These are phyloP conservation scores for Sporothrix brunneoviolacea DNA, from an alignment of 2,329 filamentous ascomycete genomes.

Conservation along the genomic window DNA sequence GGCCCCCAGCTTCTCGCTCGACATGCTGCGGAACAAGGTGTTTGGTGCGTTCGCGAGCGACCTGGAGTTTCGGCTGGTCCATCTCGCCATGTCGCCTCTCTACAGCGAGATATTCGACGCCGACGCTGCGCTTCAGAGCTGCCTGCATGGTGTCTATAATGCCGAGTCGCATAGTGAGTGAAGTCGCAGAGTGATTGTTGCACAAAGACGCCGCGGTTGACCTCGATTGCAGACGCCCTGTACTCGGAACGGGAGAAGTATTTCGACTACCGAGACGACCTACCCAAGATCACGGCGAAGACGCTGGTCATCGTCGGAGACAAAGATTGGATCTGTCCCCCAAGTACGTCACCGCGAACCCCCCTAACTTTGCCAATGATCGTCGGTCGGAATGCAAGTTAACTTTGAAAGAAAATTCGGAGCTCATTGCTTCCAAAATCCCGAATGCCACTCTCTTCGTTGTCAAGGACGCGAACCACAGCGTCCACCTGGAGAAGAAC, in stretches of 20 bases:
- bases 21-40: conserved; percentile 33
- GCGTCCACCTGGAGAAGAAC: conserved; percentile 31
- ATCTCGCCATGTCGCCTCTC: conserved; percentile 31
- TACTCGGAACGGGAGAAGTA: conserved; percentile 31
- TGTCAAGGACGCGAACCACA: conserved; percentile 28
- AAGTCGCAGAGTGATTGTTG: too few relatives aligned
- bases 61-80: conserved; percentile 31
- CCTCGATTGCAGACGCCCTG: too few relatives aligned
- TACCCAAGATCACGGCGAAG: conserved; percentile 26
- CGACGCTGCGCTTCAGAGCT: conserved; percentile 25
- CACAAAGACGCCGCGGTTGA: too few relatives aligned
- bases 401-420: conserved; percentile 27
- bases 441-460: conserved; percentile 24
- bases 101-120: conserved; percentile 31
- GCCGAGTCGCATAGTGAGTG: conserved; percentile 32
- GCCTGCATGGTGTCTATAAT: conserved; percentile 27
- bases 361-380: too few relatives aligned
- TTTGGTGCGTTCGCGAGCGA: conserved; percentile 32
- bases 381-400: too few relatives aligned
- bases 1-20: conserved; percentile 30
- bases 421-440: conserved; percentile 25
- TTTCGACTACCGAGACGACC: conserved; percentile 30
- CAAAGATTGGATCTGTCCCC: conserved; percentile 35
- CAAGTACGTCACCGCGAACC: conserved; percentile 22
- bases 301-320: conserved; percentile 32